phyloP scores from a whole-genome alignment of 73 alveolate species.

The Strombidium stylifer region DNA sequence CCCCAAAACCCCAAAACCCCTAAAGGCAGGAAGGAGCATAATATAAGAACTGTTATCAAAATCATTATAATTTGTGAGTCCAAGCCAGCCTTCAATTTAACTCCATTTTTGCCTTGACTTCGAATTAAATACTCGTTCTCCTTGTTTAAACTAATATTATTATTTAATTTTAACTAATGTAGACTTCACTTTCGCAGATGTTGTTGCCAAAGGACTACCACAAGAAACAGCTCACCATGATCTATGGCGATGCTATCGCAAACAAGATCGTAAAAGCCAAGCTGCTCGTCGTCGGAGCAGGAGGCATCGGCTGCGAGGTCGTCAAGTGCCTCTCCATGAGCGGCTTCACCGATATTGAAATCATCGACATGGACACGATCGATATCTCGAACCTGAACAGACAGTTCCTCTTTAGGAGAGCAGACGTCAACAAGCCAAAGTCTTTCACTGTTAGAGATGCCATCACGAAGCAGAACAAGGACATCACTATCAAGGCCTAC shows the following conservation, averaged over 20 bases:
- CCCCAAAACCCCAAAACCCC: too few species aligned
- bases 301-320: constrained; percentile 99
- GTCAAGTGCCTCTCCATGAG: constrained; percentile 91
- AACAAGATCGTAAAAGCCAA: constrained; percentile 56
- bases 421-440: constrained; percentile 91
- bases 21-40: too few species aligned
- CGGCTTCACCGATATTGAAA: constrained; percentile 85
- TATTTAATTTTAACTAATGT: too few species aligned
- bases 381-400: constrained; percentile 98
- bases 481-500: constrained; percentile 60
- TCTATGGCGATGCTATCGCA: constrained; percentile 32
- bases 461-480: constrained; percentile 54
- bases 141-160: too few species aligned
- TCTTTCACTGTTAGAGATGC: constrained; percentile 76
- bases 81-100: too few species aligned
- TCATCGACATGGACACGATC: constrained; percentile 96
- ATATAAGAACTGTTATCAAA: too few species aligned
- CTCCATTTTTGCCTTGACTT: neutral
- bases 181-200: neutral
- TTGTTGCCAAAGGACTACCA: neutral
- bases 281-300: constrained; percentile 99
- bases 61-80: too few species aligned
- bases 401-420: constrained; percentile 96
- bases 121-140: neutral
- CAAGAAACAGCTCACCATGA: constrained; percentile 7